Conservation (phyloP, 257 asterid genomes). For the Cruciata laevipes region DNA sequence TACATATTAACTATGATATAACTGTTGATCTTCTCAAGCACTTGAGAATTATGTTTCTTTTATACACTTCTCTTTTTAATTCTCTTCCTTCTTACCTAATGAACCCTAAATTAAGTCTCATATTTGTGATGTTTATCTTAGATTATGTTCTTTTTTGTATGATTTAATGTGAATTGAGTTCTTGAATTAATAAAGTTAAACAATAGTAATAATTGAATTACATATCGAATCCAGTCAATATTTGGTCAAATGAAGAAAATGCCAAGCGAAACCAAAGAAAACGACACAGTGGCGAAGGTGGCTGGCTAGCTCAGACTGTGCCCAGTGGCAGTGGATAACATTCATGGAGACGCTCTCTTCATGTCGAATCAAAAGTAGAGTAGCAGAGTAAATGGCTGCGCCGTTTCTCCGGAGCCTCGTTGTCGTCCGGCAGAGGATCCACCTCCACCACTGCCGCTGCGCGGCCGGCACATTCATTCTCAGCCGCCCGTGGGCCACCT, state of each 20-base stretch:
- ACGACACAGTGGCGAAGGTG: not conserved
- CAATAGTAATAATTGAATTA: too few relatives aligned
- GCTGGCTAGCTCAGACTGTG: not conserved
- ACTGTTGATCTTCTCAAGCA: too few relatives aligned
- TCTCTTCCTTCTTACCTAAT: too few relatives aligned
- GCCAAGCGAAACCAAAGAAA: not conserved
- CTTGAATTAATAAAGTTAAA: too few relatives aligned
- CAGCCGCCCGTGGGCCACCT: constrained; percentile 33
- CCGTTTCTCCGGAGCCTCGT: constrained; percentile 48
- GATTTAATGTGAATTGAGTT: too few relatives aligned
- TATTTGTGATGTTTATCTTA: too few relatives aligned
- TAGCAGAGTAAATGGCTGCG: constrained; percentile 46
- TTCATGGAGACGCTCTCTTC: not conserved
- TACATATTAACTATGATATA: too few relatives aligned
- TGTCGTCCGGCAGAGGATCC: constrained; percentile 44
- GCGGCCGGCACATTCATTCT: constrained; percentile 19
- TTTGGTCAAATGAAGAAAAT: not conserved
- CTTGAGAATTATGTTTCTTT: too few relatives aligned
- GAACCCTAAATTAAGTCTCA: too few relatives aligned
- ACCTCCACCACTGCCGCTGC: constrained; percentile 24
- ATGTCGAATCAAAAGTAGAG: not conserved
- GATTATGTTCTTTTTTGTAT: too few relatives aligned
- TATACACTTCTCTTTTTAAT: too few relatives aligned
- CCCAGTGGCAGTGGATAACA: not conserved
- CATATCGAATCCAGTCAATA: too few relatives aligned